Evolutionary conservation across 139 green algal genomes (phyloP).

Genomic region (Eudorina sp.): DNA sequence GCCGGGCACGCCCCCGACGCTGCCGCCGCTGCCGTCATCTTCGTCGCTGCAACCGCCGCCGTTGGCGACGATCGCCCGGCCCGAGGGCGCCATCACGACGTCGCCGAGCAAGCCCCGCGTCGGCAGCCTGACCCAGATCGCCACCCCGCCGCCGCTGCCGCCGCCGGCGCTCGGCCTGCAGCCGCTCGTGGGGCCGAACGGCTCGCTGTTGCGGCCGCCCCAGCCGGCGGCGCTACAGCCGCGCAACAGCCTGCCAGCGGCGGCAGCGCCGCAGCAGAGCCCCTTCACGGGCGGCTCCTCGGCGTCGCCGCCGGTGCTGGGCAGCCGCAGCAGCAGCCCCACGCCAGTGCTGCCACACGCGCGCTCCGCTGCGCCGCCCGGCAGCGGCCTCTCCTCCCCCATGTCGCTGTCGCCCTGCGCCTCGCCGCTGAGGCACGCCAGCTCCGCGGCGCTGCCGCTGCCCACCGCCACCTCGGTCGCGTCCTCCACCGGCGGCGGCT

Average conservation of each 20-base stretch:
- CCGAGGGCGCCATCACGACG: not conserved
- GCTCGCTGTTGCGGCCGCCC: constrained; percentile 17
- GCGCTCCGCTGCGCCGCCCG: not conserved
- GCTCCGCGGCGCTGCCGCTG: constrained; percentile 3
- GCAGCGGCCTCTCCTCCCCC: constrained; percentile 15
- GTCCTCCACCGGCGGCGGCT: not conserved
- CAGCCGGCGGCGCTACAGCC: constrained; percentile 25
- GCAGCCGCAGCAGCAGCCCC: constrained; percentile 36
- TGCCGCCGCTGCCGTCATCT: not conserved
- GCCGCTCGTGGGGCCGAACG: constrained; percentile 17
- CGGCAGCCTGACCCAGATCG: not conserved
- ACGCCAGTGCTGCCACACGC: not conserved
- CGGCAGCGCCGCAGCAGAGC: not conserved
- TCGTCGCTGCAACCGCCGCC: not conserved
- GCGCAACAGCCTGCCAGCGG: constrained; percentile 1
- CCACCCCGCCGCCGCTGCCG: not conserved
- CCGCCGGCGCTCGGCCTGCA: constrained; percentile 18
- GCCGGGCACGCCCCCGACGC: not conserved
- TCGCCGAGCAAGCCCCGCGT: not conserved
- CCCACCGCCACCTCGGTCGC: not conserved
- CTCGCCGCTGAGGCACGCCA: not conserved
- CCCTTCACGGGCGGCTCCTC: not conserved
- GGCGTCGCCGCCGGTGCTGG: not conserved
- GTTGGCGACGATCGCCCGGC: not conserved
- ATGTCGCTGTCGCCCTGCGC: not conserved